Conservation (phyloP, 805 yeast species). For the Candida odintsovae region DNA sequence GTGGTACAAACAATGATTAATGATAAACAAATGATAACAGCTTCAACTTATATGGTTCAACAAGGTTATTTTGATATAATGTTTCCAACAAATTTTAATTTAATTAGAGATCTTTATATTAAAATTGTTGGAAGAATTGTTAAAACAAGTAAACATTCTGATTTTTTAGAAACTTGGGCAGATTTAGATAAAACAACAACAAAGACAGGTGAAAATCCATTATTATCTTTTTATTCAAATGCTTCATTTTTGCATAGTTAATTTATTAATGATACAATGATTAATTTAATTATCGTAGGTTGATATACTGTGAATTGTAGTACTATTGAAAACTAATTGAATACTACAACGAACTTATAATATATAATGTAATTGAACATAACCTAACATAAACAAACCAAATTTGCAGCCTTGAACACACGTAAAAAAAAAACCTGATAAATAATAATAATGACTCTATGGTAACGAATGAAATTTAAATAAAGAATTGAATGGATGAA, state of each 20-base stretch:
- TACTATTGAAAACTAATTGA: too few species aligned
- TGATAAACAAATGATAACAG: slow-evolving; percentile 55
- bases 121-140: slow-evolving; percentile 58
- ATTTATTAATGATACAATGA: background rate
- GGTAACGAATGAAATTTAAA: background rate
- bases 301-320: too few species aligned
- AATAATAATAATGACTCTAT: background rate
- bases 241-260: slow-evolving; percentile 52
- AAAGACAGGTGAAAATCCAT: slow-evolving; percentile 76
- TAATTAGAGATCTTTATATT: slow-evolving; percentile 55
- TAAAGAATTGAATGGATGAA: background rate
- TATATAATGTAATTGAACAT: too few species aligned
- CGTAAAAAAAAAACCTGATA: background rate
- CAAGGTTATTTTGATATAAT: slow-evolving; percentile 85
- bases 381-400: background rate
- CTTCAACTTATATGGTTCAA: slow-evolving; percentile 70
- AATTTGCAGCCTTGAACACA: background rate
- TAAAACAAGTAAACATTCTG: slow-evolving; percentile 50
- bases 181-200: slow-evolving; percentile 63
- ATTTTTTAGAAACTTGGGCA: slow-evolving; percentile 66
- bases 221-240: slow-evolving; percentile 71
- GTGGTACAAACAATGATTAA: slow-evolving; percentile 74
- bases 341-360: too few species aligned
- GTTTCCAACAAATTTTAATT: slow-evolving; percentile 75
- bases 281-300: too few species aligned